Base-by-base conservation (phyloP, 495 filamentous ascomycete species). In the Neurospora africana region DNA sequence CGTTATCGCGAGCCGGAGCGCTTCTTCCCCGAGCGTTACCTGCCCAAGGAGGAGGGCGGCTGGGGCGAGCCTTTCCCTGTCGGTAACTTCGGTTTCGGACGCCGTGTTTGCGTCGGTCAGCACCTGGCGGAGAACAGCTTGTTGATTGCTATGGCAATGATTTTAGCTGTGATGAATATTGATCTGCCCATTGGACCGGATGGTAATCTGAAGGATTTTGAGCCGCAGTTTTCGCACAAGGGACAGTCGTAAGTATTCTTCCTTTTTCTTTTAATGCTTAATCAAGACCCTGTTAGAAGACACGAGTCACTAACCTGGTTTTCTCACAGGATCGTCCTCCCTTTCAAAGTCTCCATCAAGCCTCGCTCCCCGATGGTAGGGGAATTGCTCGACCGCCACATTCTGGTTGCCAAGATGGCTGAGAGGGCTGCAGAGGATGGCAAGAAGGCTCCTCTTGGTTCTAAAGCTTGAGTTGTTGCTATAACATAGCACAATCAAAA, bases 71-170 rank as follows among this genome's bases (percentile, higher is more conserved):
- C 85, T 5, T 73, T 86, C 17, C 83, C 83, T 0, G 78, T 84
- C 21, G 85, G 84, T 0, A 84, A 83, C 2, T 88, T 87, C 76
- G 86, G 86, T 2, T 88, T 88, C 77, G 86, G 86, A 13, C 68
- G 79, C 21, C 74, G 79, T 1, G 73, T 79, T 10, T 80, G 79
- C 36, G 74, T 80, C 4, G 79, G 79, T 2, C 73, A 72, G 3
- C 72, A 76, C 27, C 72, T 80, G 19, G 79, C 78, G 2, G 79
- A 80, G 69, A 80, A 77, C 36, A 79, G 79, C 40, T 33, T 80
- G 15, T 68, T 79, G 1, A 80, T 80, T 43, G 71, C 76, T 0
- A 21, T 79, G n/a, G 76, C 79, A 0, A 77, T 69, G 17, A 75
- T 80, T 73, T 44, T 80, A 15, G 76, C 79, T 0, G 79, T 75